Base-by-base conservation (phyloP, 129 eudicot species). In the Dittrichia graveolens region DNA sequence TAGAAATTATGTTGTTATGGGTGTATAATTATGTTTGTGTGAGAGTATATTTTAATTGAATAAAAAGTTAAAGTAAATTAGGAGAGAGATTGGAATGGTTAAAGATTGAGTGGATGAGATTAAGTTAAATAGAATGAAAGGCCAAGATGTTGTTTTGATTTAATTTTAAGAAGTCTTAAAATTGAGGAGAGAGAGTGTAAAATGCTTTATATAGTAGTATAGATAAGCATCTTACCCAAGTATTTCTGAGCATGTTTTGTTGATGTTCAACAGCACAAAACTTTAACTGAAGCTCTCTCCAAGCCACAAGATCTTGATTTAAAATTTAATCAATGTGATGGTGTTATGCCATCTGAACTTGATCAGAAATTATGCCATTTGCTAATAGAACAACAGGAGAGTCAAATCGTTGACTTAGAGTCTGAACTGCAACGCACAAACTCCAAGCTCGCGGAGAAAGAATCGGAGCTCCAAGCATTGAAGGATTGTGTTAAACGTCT, bases 401-500 rank as follows among this genome's bases (percentile, higher is more conserved):
- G 75, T 80, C 95, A 85, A 53, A 93, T 93, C 19, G 74, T 56
- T 8, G 95, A 85, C 72, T 68, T 90, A 37, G 96, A 93, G 75
- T 73, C 86, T 37, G 88, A 89, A 65, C 64, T 93, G 73, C 83
- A 84, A 14, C 42, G 19, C 54, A 80, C 95, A 13, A 83, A 89
- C 37, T 80, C 85, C 46, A 85, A 87, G 75, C 96, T 89, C 40
- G 55, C 77, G 8, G 84, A 89, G 79, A 93, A 87, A 77, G 98
- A 87, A 81, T 80, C 90, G 12, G 95, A 90, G 77, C 89, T 93
- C 46, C 92, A 80, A 76, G 88, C 90, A 73, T 82, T 89, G 42
- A 87, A 90, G 79, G 95, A 89, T 41, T 87, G 91, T 35, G 93
- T 92, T 35, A 89, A 80, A 74, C 81, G 88, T 18, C 94, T 92